Percentiles rank a stretch among this genome's conserved stretches.
phyloP scores from a whole-genome alignment of 805 yeast genomes.

The Candida lessepsii region DNA sequence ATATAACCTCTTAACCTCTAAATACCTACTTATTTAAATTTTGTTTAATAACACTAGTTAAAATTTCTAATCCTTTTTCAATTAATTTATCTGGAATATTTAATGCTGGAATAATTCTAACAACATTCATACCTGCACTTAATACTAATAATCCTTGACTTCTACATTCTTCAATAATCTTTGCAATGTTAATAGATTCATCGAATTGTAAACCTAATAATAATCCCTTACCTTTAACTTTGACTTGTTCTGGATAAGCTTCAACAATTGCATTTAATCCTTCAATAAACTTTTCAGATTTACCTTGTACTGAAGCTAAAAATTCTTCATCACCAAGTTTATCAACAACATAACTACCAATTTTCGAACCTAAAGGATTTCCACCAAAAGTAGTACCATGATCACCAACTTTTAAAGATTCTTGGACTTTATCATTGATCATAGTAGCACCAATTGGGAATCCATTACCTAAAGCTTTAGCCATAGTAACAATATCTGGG shows the following conservation, averaged over 20 bases:
- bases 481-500: slow-evolving; percentile 92
- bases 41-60: slow-evolving; percentile 51
- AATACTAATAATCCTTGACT: slow-evolving; percentile 80
- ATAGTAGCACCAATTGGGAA: slow-evolving; percentile 94
- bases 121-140: slow-evolving; percentile 88
- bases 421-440: slow-evolving; percentile 77
- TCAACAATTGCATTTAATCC: slow-evolving; percentile 51
- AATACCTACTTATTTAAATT: background rate
- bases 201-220: slow-evolving; percentile 78
- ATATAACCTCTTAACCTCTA: background rate
- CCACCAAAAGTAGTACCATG: slow-evolving; percentile 99
- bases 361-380: slow-evolving; percentile 85
- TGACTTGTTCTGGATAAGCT: slow-evolving; percentile 54
- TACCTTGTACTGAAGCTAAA: slow-evolving; percentile 55
- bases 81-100: slow-evolving; percentile 72
- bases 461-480: slow-evolving; percentile 96
- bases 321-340: slow-evolving; percentile 62
- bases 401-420: slow-evolving; percentile 78
- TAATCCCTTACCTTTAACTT: slow-evolving; percentile 85
- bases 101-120: slow-evolving; percentile 90
- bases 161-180: slow-evolving; percentile 66
- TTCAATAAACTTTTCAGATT: slow-evolving; percentile 55
- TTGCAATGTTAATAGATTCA: slow-evolving; percentile 52
- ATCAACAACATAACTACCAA: slow-evolving; percentile 74
- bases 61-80: slow-evolving; percentile 66